Conservation (phyloP, 768 basidiomycete species). For the Collybia mongolica region DNA sequence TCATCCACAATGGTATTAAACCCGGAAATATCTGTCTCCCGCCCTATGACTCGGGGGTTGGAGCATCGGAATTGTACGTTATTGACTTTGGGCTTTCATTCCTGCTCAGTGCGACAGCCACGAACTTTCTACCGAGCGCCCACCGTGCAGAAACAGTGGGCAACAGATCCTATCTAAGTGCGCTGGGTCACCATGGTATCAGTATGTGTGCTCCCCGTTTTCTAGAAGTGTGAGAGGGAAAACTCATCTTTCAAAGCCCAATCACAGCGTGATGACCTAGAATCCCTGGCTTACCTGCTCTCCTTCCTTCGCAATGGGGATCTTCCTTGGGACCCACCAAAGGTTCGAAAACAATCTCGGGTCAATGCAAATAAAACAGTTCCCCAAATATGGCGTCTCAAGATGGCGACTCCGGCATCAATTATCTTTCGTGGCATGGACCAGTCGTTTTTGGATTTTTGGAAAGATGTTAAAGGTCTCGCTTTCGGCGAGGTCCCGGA, state of each 20-base stretch:
- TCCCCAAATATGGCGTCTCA: constrained; percentile 25
- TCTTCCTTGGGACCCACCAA: constrained; percentile 27
- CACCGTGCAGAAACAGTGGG: constrained; percentile 20
- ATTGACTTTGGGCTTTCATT: constrained; percentile 30
- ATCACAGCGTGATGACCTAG: constrained; percentile 34
- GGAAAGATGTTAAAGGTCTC: constrained; percentile 26
- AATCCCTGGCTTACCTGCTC: constrained; percentile 33
- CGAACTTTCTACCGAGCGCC: constrained; percentile 14
- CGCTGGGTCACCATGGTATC: constrained; percentile 29
- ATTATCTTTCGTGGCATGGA: constrained; percentile 26
- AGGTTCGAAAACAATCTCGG: not conserved
- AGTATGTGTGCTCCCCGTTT: constrained; percentile 16
- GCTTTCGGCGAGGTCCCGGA: constrained; percentile 28
- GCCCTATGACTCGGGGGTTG: not conserved
- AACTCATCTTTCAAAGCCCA: constrained; percentile 18
- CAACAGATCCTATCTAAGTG: constrained; percentile 27
- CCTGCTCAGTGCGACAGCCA: constrained; percentile 8
- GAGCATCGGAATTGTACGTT: constrained; percentile 12
- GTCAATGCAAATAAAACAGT: not conserved
- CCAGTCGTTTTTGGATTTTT: constrained; percentile 24
- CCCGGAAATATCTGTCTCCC: constrained; percentile 29
- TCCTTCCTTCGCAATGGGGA: constrained; percentile 27
- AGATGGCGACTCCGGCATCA: constrained; percentile 24
- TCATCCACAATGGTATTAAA: constrained; percentile 31
- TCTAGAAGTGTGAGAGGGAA: not conserved